Evolutionary conservation across 1,284 basidiomycete species (phyloP).

Genomic region (Inonotus obliquus): DNA sequence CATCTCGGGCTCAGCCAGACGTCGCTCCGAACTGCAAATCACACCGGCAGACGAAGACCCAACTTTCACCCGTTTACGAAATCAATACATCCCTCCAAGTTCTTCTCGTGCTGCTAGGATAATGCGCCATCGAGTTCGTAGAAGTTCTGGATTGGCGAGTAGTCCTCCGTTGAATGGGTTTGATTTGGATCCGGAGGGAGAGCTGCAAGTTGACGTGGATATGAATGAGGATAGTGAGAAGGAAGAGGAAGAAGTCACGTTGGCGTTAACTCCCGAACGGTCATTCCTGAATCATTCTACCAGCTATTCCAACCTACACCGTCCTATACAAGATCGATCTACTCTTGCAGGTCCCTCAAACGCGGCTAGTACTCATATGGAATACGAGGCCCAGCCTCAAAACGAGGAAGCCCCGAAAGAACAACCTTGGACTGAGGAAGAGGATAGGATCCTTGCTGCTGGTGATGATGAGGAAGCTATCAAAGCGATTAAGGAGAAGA

Average conservation of each 20-base stretch:
- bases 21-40: neutral
- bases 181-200: neutral
- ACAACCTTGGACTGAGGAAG: conserved; percentile 17
- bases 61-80: neutral
- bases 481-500: conserved; percentile 8
- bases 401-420: neutral
- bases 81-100: conserved; percentile 11
- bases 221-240: neutral
- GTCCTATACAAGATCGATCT: neutral
- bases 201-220: neutral
- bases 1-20: neutral
- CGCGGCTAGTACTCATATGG: too few relatives aligned
- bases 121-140: neutral
- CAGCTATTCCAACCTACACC: neutral
- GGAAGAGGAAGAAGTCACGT: conserved; percentile 12
- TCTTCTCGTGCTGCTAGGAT: conserved; percentile 12
- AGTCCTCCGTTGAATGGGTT: conserved; percentile 6
- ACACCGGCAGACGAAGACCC: conserved; percentile 14
- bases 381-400: neutral
- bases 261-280: neutral
- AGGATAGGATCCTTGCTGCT: conserved; percentile 12
- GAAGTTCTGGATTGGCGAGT: conserved; percentile 1
- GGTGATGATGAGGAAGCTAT: conserved; percentile 15
- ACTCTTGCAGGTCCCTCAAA: neutral
- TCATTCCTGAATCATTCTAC: neutral